Evolutionary conservation across 192 early-diverging fungal species (phyloP).

Genomic region (Anaeromyces robustus): DNA sequence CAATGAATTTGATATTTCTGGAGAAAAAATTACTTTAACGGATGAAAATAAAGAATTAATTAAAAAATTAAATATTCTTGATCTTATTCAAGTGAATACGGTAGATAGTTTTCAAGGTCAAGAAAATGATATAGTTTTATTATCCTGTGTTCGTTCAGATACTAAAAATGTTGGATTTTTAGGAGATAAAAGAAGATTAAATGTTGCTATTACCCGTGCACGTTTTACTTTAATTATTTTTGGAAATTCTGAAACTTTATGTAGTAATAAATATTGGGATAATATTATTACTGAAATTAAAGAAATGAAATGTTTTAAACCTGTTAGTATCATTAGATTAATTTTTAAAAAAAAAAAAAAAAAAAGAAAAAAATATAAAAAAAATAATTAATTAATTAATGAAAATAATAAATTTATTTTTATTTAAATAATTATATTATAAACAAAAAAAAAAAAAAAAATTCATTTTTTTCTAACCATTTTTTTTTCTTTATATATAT

Average conservation of each 20-base stretch:
- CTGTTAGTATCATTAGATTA: no score
- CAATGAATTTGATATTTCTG: neutral
- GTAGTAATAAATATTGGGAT: slow-evolving; percentile 48
- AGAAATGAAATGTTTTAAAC: slow-evolving; percentile 10
- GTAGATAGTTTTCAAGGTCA: slow-evolving; percentile 94
- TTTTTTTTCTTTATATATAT: no score
- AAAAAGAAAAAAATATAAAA: no score
- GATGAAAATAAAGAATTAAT: slow-evolving; percentile 1
- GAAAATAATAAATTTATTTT: no score
- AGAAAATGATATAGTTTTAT: slow-evolving; percentile 94
- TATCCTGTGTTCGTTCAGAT: slow-evolving; percentile 67
- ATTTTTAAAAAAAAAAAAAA: no score
- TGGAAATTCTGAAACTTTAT: slow-evolving; percentile 49
- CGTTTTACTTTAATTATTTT: slow-evolving; percentile 66
- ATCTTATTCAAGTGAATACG: slow-evolving; percentile 79
- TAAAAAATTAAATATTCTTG: slow-evolving; percentile 42
- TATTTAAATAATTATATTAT: no score
- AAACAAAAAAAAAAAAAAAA: no score
- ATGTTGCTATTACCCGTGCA: slow-evolving; percentile 77
- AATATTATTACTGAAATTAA: slow-evolving; percentile 53
- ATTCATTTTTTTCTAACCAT: no score
- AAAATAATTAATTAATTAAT: no score
- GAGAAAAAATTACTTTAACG: neutral
- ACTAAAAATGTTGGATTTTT: slow-evolving; percentile 61
- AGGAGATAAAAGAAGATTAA: slow-evolving; percentile 71